Evolutionary conservation across 2,329 filamentous ascomycete genomes (phyloP), one percentile per base, ranked within the genome.

Genomic region (Gremmenia infestans): DNA sequence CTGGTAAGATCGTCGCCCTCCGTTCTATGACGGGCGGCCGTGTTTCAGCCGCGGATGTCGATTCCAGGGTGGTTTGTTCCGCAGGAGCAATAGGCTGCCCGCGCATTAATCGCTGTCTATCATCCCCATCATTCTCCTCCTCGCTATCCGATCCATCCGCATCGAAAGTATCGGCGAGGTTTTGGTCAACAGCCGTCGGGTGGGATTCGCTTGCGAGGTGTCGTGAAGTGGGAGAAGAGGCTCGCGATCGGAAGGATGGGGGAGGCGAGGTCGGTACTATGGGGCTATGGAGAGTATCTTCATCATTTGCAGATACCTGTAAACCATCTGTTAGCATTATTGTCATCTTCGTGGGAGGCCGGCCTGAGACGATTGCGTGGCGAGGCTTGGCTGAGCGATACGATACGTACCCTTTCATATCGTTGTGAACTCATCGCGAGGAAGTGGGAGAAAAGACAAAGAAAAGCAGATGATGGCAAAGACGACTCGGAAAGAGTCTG

Each of bases 121-220:
- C 91, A 71, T 95, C 90, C 56, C 81, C 78, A 57, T 88, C 86
- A 65, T 89, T 81, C 54, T 88, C 88, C 68, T 86, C 77, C 59
- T 85, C 83, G 54, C 80, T 86, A 60, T 88, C 87, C 59, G 87
- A 89, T 60, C 86, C 88, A 63, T 88, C 88, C 67, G 88, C 84
- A 70, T 91, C 93, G 72, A 99, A 99, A 0, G 94, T 91, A 70
- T 97, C 93, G 65, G 89, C 90, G 14, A 99, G 81, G n/a, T 89
- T 87, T 59, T 88, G 80, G 66, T 96, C 86, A 58, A 91, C 87
- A 73, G 75, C 53, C 72, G 69, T 55, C 76, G 72, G 40, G 77
- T 59, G 55, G 40, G 55, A 45, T 43, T 51, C 46, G 19, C 50
- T 47, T 17, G 45, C 48, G 23, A 76, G 63, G 57, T 78, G 72